Base-by-base conservation (phyloP, 176 grass and related monocot genomes). In the Guadua angustifolia region DNA sequence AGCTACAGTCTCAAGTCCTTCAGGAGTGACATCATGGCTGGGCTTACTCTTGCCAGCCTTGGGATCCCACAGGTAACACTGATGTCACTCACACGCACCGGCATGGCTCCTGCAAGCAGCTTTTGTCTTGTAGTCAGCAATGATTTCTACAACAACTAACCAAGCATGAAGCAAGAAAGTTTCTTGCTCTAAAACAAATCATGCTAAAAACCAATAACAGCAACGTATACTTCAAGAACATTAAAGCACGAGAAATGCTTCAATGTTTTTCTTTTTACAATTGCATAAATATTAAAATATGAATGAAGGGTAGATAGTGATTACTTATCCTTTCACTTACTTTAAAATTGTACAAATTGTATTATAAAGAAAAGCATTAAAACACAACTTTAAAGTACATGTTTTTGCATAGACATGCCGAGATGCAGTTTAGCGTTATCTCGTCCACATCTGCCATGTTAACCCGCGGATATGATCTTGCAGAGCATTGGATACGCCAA, bases 401-500 rank as follows among this genome's bases (percentile, higher is more conserved):
- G 29, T 29, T 69, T 61, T 77, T 46, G 3, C 79, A 63, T 88
- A 33, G 53, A 14, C 4, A n/a, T 61, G 6, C 36, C 76, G 39
- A 56, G 67, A 35, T 53, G 21, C n/a, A n/a, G n/a, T 29, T 69
- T 11, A 42, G 12, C 13, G 22, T 11, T 2, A 9, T 77, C 14
- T 67, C 66, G 6, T 66, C 25, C 18, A 50, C 25, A 42, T 53
- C 79, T 83, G 43, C 53, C 64, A 52, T 24, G n/a, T 42, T 17
- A 40, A 69, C 62, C 24, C 33, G 53, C 75, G 76, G 33, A 10
- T 53, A 63, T 69, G 77, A 53, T 80, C 17, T 75, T 87, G 82
- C 68, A 98, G 95, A 98, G 95, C 81, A 98, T 98, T 83, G 95
- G 95, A 90, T 98, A 98, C 86, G 95, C 95, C 79, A 95, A 86